These are phyloP conservation scores for Naganishia randhawae DNA, from an alignment of 768 basidiomycete genomes.

Conservation along the genomic window DNA sequence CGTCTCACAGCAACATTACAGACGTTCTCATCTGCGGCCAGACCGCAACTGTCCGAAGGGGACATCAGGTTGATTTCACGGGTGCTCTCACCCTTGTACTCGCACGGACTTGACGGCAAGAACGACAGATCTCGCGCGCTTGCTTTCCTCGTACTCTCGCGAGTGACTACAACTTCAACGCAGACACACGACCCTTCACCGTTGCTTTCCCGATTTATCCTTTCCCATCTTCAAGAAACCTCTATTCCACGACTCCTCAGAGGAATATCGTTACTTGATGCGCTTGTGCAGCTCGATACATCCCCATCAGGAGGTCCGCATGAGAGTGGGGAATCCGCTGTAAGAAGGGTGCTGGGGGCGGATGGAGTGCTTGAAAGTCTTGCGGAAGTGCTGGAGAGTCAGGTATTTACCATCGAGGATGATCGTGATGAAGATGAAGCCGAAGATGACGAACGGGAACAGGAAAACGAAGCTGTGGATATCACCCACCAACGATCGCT, in stretches of 20 bases:
- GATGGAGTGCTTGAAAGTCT: slow-evolving; percentile 17
- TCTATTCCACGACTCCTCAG: neutral
- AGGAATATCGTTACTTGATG: slow-evolving; percentile 8
- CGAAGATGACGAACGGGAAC: neutral
- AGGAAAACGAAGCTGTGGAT: neutral
- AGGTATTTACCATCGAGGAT: neutral
- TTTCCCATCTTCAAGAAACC: slow-evolving; percentile 14
- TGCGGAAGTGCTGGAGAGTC: neutral
- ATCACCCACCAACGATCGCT: neutral
- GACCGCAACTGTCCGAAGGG: neutral
- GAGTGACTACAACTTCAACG: neutral
- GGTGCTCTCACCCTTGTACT: neutral
- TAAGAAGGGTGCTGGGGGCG: slow-evolving; percentile 3
- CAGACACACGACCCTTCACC: neutral
- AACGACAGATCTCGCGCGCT: slow-evolving; percentile 9
- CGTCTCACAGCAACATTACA: slow-evolving; percentile 8
- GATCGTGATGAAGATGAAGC: neutral
- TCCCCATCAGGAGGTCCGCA: neutral
- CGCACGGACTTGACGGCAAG: no score
- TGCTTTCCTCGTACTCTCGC: slow-evolving; percentile 18
- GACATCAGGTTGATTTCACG: neutral
- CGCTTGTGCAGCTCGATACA: slow-evolving; percentile 20
- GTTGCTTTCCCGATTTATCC: neutral
- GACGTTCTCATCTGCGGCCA: neutral
- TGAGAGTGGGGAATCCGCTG: neutral